phyloP scores from a whole-genome alignment of 2,329 filamentous ascomycete genomes.

The Pyrenochaeta sp. region DNA sequence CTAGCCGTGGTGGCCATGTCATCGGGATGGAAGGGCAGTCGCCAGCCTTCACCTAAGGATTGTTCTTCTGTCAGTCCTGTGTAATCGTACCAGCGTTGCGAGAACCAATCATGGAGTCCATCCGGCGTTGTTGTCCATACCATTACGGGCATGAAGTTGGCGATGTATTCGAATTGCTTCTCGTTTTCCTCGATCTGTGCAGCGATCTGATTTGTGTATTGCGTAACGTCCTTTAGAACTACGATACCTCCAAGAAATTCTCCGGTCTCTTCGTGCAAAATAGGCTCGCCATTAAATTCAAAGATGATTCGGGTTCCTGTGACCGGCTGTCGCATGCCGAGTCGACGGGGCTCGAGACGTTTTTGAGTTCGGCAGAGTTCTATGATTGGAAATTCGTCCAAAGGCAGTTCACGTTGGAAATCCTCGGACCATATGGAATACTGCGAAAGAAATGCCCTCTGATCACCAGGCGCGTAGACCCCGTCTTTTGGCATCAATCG shows the following conservation, averaged over 20 bases:
- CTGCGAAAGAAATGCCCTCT: slow-evolving; percentile 62
- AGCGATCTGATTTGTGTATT: slow-evolving; percentile 72
- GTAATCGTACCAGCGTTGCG: slow-evolving; percentile 79
- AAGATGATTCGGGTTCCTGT: slow-evolving; percentile 64
- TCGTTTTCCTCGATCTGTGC: slow-evolving; percentile 75
- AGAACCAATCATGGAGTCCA: slow-evolving; percentile 76
- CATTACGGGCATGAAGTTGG: slow-evolving; percentile 65
- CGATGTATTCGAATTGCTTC: slow-evolving; percentile 76
- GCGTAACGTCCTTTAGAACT: slow-evolving; percentile 75
- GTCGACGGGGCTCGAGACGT: slow-evolving; percentile 64
- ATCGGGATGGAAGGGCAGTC: slow-evolving; percentile 71
- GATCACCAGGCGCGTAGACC: slow-evolving; percentile 44
- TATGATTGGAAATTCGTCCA: slow-evolving; percentile 72
- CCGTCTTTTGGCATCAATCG: slow-evolving; percentile 50
- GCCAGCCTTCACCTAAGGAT: slow-evolving; percentile 70
- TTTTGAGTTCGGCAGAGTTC: slow-evolving; percentile 68
- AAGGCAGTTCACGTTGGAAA: slow-evolving; percentile 65
- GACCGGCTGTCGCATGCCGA: slow-evolving; percentile 66
- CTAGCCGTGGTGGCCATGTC: slow-evolving; percentile 65
- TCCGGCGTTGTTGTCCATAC: slow-evolving; percentile 77
- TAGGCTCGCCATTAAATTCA: slow-evolving; percentile 72
- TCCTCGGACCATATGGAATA: slow-evolving; percentile 72
- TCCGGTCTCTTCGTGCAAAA: slow-evolving; percentile 70
- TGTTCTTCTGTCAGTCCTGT: slow-evolving; percentile 70
- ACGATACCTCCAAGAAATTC: slow-evolving; percentile 78